Percentiles rank a stretch among this genome's conserved stretches.
These are phyloP conservation scores for Ballota nigra DNA, from an alignment of 257 asterid genomes.

Conservation along the genomic window DNA sequence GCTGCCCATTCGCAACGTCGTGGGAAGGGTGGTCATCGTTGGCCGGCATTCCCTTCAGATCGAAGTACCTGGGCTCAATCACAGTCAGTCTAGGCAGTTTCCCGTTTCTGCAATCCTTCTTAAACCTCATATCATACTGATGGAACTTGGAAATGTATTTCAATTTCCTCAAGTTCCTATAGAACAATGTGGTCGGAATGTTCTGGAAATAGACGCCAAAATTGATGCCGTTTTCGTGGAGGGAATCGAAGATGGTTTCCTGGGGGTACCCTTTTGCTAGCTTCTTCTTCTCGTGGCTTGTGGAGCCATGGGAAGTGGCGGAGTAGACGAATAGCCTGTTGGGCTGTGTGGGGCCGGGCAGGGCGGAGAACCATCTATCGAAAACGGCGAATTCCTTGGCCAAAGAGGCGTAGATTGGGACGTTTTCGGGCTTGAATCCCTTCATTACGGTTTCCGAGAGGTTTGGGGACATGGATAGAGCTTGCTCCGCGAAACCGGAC, in stretches of 20 bases:
- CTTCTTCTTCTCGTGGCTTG: slow-evolving; percentile 54
- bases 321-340: slow-evolving; percentile 71
- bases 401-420: slow-evolving; percentile 49
- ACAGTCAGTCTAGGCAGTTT: slow-evolving; percentile 63
- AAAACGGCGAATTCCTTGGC: slow-evolving; percentile 60
- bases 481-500: slow-evolving; percentile 90
- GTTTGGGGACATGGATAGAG: slow-evolving; percentile 39
- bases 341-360: slow-evolving; percentile 92
- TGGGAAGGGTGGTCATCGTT: slow-evolving; percentile 90
- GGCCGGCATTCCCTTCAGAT: slow-evolving; percentile 53
- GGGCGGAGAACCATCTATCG: slow-evolving; percentile 72
- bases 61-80: slow-evolving; percentile 82
- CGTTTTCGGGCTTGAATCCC: slow-evolving; percentile 60
- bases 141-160: slow-evolving; percentile 69
- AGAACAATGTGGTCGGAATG: slow-evolving; percentile 67
- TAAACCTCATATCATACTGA: slow-evolving; percentile 53
- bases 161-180: slow-evolving; percentile 60
- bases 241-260: slow-evolving; percentile 62
- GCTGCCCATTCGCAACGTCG: slow-evolving; percentile 79
- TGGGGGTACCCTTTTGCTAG: slow-evolving; percentile 68
- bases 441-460: slow-evolving; percentile 67
- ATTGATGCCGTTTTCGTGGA: slow-evolving; percentile 48
- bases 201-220: slow-evolving; percentile 69
- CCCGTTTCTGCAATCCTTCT: slow-evolving; percentile 63
- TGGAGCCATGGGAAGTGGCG: slow-evolving; percentile 85